phyloP scores from a whole-genome alignment of 1,284 basidiomycete species.

The Coniferiporia weirii region DNA sequence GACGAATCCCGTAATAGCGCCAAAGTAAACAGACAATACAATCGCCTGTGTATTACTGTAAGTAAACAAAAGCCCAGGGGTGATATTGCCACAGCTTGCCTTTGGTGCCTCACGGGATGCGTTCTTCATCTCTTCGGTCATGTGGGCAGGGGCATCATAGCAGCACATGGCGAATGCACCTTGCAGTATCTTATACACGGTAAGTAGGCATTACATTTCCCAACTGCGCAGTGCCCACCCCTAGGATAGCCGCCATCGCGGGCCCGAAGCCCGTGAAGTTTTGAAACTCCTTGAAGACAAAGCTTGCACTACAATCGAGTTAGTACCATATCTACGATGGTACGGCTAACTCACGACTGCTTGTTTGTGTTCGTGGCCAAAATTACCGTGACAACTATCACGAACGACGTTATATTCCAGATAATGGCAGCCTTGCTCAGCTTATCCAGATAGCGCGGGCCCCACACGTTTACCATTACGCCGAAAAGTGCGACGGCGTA shows the following conservation, averaged over 20 bases:
- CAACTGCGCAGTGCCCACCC: background rate
- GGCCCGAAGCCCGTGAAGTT: conserved; percentile 18
- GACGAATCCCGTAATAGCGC: conserved; percentile 16
- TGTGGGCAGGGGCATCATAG: conserved; percentile 18
- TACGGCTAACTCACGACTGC: conserved; percentile 8
- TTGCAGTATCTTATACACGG: conserved; percentile 12
- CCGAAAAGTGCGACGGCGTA: conserved; percentile 14
- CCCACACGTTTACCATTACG: conserved; percentile 9
- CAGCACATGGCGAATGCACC: conserved; percentile 18
- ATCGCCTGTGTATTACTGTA: conserved; percentile 9
- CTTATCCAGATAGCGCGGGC: conserved; percentile 14
- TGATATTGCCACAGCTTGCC: background rate
- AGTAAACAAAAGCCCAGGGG: background rate
- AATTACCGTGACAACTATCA: conserved; percentile 14
- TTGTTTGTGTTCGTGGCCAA: conserved; percentile 14
- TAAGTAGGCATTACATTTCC: background rate
- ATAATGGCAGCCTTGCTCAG: conserved; percentile 16
- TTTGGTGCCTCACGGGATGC: conserved; percentile 16
- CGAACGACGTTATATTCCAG: conserved; percentile 15
- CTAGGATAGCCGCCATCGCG: conserved; percentile 18
- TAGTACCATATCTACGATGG: background rate
- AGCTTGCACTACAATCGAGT: conserved; percentile 5
- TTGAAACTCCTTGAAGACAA: conserved; percentile 17
- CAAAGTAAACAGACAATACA: conserved; percentile 17
- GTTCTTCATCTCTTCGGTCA: conserved; percentile 19